Evolutionary conservation across 1,284 basidiomycete genomes (phyloP), one percentile per base, ranked within the genome.

Genomic region (Boletus smithii): DNA sequence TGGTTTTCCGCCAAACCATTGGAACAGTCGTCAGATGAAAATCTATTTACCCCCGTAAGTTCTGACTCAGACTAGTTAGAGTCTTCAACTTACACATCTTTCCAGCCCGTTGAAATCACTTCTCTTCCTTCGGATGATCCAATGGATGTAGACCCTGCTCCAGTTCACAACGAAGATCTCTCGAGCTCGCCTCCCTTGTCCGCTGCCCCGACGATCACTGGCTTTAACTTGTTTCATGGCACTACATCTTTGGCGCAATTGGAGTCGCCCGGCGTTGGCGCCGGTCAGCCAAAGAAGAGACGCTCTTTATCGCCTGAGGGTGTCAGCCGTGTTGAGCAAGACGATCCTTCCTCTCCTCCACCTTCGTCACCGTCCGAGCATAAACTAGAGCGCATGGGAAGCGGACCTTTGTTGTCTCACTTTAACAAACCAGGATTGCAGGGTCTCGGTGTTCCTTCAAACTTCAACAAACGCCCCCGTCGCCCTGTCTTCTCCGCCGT

Each of bases 121-220:
- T 74, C 73, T 40, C 69, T 75, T 23, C 60, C 65, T 40, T 65
- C 62, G 24, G 77, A 79, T 49, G 86, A 88, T 63, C 81, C 81
- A 17, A 89, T 89, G 87, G 86, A 89, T 55, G 73, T 89, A 32
- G 87, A 89, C 62, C 73, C 74, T 30, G 76, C 75, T 16, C 50
- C 63, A 51, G 34, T 57, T 55, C 37, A 57, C 56, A 31, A 55
- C 53, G 35, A 53, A 53, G 42, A 62, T 48, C 56, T 68, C 22
- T 72, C 70, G 38, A 67, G 73, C 32, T 67, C 73, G 2, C 63
- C 65, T 24, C 75, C 75, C 34, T 60, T 73, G 23, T 77, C 82
- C 11, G 72, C 78, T 22, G 75, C 74, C n/a, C 73, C 80, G 0
- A 75, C 75, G 0, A 64, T 73, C 27, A 75, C 73, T 8, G 68